These are phyloP conservation scores for Penicillium sp. DNA, from an alignment of 2,329 filamentous ascomycete genomes.

Conservation along the genomic window DNA sequence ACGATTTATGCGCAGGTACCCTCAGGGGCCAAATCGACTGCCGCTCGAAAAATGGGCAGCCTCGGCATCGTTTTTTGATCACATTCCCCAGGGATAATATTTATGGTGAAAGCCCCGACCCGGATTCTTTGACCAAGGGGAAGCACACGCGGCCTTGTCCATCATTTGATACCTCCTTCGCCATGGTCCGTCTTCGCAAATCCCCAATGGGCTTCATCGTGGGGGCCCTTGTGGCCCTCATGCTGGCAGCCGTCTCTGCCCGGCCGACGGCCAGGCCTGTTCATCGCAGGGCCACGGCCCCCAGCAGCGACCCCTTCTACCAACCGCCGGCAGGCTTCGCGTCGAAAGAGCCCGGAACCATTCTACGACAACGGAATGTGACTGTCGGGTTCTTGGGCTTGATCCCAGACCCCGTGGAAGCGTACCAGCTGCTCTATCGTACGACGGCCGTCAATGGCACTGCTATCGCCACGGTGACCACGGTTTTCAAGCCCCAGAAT, in stretches of 20 bases:
- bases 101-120: too few species aligned
- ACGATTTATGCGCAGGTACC: background rate
- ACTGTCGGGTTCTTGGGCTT: conserved; percentile 22
- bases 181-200: conserved; percentile 10
- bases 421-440: conserved; percentile 43
- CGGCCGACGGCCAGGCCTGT: conserved; percentile 5
- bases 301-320: conserved; percentile 29
- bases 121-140: too few species aligned
- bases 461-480: conserved; percentile 42
- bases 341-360: conserved; percentile 20
- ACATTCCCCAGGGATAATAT: background rate
- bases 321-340: conserved; percentile 27
- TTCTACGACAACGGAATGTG: conserved; percentile 23
- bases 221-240: conserved; percentile 12
- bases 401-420: conserved; percentile 23
- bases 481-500: conserved; percentile 37
- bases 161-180: too few species aligned
- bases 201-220: conserved; percentile 8
- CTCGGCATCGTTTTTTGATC: background rate
- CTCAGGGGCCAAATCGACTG: background rate
- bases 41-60: background rate
- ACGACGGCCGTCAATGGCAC: conserved; percentile 41
- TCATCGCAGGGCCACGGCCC: conserved; percentile 7
- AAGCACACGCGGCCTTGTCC: conserved; percentile 1
- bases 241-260: conserved; percentile 12